Conservation (phyloP, 1,139 yeast genomes). For the Blastobotrys petasosporus region DNA sequence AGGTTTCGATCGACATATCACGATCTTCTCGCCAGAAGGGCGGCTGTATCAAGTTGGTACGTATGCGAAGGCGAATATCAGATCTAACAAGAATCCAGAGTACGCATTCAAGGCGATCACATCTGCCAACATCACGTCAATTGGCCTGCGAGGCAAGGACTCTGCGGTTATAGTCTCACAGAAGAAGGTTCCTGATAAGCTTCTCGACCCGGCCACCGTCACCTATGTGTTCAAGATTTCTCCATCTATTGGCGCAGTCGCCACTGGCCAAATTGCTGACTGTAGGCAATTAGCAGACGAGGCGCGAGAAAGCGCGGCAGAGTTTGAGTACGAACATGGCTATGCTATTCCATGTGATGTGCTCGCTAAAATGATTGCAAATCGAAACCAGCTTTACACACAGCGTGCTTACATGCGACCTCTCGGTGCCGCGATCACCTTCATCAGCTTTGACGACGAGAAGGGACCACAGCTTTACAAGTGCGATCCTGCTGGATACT, state of each 20-base stretch:
- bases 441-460: slow-evolving; percentile 82
- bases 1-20: slow-evolving; percentile 97
- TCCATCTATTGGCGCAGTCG: slow-evolving; percentile 78
- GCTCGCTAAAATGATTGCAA: slow-evolving; percentile 91
- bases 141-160: slow-evolving; percentile 83
- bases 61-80: slow-evolving; percentile 10
- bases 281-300: slow-evolving; percentile 86
- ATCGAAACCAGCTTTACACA: slow-evolving; percentile 87
- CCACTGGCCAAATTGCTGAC: slow-evolving; percentile 96
- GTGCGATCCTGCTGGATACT: slow-evolving; percentile 97
- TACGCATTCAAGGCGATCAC: slow-evolving; percentile 97
- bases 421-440: slow-evolving; percentile 85
- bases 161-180: slow-evolving; percentile 89
- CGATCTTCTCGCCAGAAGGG: slow-evolving; percentile 97
- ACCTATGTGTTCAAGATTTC: slow-evolving; percentile 81
- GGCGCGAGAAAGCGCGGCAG: slow-evolving; percentile 92
- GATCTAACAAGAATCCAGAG: slow-evolving; percentile 33
- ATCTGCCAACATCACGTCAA: slow-evolving; percentile 81
- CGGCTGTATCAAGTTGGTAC: slow-evolving; percentile 84
- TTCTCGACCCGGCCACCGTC: slow-evolving; percentile 79
- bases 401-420: slow-evolving; percentile 99
- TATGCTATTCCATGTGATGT: slow-evolving; percentile 96
- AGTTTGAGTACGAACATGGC: slow-evolving; percentile 88
- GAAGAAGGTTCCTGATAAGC: slow-evolving; percentile 92
- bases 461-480: slow-evolving; percentile 86